A percentile compares a stretch with the other conserved stretches of the same genome.
Conservation (phyloP, 257 asterid genomes). For the Nicotiana tomentosiformis region DNA sequence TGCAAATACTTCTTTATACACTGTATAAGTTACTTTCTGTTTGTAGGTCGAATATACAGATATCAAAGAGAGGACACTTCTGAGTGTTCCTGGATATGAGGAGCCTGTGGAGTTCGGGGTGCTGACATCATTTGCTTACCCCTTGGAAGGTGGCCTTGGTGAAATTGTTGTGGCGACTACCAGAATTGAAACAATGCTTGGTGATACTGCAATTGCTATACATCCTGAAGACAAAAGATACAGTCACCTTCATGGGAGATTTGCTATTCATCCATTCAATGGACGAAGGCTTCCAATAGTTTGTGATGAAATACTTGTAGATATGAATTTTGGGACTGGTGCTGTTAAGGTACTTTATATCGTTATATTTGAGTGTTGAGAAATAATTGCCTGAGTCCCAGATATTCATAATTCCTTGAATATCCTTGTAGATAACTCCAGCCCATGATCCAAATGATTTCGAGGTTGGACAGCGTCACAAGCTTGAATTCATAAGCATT, state of each 20-base stretch:
- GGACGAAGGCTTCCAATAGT: constrained; percentile 85
- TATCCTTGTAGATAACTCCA: constrained; percentile 76
- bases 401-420: constrained; percentile 2
- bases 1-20: background rate
- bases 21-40: constrained; percentile 16
- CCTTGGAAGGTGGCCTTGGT: constrained; percentile 73
- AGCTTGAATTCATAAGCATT: constrained; percentile 72
- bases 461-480: constrained; percentile 91
- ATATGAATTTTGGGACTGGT: constrained; percentile 93
- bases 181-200: constrained; percentile 92
- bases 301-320: constrained; percentile 81
- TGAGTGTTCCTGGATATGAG: constrained; percentile 70
- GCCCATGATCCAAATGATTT: constrained; percentile 99
- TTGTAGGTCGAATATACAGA: constrained; percentile 77
- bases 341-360: constrained; percentile 71
- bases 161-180: constrained; percentile 98
- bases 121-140: constrained; percentile 92
- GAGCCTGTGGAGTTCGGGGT: constrained; percentile 89
- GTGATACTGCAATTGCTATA: constrained; percentile 93
- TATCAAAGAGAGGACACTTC: constrained; percentile 62
- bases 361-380: constrained; percentile 6
- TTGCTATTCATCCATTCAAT: constrained; percentile 80
- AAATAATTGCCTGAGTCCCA: background rate
- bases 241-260: constrained; percentile 76
- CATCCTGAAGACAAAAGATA: constrained; percentile 88